Evolutionary conservation across 306 rosid genomes (phyloP).

Genomic region (Sophora flavescens): DNA sequence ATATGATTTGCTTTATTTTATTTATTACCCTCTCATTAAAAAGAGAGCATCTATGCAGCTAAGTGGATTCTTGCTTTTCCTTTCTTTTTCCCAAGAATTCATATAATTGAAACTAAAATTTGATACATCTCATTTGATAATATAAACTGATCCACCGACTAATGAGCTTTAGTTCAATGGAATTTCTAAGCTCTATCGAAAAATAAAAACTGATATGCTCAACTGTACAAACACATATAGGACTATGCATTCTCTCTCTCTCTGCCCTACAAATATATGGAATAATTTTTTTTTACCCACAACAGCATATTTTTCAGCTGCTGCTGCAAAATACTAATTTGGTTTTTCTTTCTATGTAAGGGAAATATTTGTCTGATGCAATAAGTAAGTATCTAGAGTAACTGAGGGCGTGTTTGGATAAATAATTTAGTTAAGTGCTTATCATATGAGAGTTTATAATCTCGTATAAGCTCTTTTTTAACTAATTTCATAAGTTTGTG

Average conservation of each 20-base stretch:
- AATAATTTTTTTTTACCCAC: not conserved
- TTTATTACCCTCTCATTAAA: constrained; percentile 6
- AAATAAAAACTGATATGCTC: not conserved
- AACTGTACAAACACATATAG: not conserved
- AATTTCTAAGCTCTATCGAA: no score
- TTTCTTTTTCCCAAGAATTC: constrained; percentile 15
- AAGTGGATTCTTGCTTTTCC: constrained; percentile 48
- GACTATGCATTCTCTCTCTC: not conserved
- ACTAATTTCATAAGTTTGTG: no score
- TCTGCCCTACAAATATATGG: not conserved
- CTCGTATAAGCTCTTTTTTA: no score
- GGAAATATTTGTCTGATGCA: not conserved
- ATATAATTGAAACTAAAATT: not conserved
- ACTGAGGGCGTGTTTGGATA: not conserved
- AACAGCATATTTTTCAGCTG: not conserved
- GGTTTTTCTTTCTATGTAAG: not conserved
- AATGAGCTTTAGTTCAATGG: not conserved
- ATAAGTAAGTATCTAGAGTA: not conserved
- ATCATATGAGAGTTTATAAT: no score
- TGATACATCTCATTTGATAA: constrained; percentile 7
- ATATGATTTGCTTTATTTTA: constrained; percentile 51
- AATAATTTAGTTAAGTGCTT: no score
- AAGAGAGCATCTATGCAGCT: constrained; percentile 46
- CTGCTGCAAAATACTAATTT: not conserved
- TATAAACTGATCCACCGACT: not conserved